Percentiles rank a stretch among this genome's conserved stretches.
These are phyloP conservation scores for Colletotrichum tanaceti DNA, from an alignment of 2,329 filamentous ascomycete species.

Conservation along the genomic window DNA sequence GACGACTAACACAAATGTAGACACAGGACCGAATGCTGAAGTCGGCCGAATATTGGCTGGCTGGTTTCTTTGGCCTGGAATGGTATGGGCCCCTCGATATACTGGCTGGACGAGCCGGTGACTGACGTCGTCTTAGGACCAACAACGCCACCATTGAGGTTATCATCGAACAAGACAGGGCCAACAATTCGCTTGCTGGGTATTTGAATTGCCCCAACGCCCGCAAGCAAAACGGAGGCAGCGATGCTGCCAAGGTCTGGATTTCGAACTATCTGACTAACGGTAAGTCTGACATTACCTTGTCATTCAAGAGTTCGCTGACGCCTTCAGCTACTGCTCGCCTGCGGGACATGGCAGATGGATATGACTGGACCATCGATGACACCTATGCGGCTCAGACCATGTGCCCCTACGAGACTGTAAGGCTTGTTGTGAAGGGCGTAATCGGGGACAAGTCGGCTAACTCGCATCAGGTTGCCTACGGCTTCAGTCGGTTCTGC, in stretches of 20 bases:
- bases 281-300: slow-evolving; percentile 50
- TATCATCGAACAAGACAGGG: slow-evolving; percentile 71
- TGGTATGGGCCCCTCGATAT: slow-evolving; percentile 57
- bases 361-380: slow-evolving; percentile 71
- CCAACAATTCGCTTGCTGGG: slow-evolving; percentile 79
- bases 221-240: slow-evolving; percentile 61
- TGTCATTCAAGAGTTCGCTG: slow-evolving; percentile 1
- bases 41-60: slow-evolving; percentile 81
- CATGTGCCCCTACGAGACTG: slow-evolving; percentile 81
- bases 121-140: slow-evolving; percentile 56
- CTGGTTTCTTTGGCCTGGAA: slow-evolving; percentile 81
- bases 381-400: slow-evolving; percentile 77
- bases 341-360: slow-evolving; percentile 65
- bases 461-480: slow-evolving; percentile 62
- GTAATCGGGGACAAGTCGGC: no score
- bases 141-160: slow-evolving; percentile 78
- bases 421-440: slow-evolving; percentile 39
- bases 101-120: neutral
- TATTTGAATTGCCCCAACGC: slow-evolving; percentile 75
- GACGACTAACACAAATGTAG: slow-evolving; percentile 45
- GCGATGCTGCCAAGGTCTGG: slow-evolving; percentile 69
- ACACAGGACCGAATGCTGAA: slow-evolving; percentile 83
- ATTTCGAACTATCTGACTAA: slow-evolving; percentile 72
- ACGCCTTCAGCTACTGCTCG: slow-evolving; percentile 65
- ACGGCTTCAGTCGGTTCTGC: slow-evolving; percentile 81